Evolutionary conservation across 495 filamentous ascomycete genomes (phyloP).

Genomic region (Margaritispora aquatica): DNA sequence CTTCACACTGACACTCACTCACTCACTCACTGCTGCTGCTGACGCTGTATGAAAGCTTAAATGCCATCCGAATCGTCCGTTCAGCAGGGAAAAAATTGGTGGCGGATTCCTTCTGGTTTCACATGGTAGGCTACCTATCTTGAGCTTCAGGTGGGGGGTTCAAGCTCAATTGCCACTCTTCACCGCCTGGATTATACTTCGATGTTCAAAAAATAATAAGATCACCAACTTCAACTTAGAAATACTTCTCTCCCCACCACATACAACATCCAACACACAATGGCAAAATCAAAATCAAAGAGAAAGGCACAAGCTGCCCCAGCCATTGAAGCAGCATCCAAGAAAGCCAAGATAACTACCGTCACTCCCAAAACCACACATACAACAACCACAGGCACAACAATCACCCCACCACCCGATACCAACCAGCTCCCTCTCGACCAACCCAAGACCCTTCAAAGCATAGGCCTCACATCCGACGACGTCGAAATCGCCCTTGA

Average conservation of each 20-base stretch:
- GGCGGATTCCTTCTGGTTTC: too few species aligned
- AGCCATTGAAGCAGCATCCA: constrained; percentile 15
- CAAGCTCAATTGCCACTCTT: background rate
- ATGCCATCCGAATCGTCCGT: background rate
- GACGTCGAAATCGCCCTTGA: constrained; percentile 41
- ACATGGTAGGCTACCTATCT: too few species aligned
- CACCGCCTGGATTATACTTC: background rate
- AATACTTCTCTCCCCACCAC: background rate
- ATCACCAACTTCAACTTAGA: background rate
- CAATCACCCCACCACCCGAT: constrained; percentile 30
- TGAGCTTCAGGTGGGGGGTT: background rate
- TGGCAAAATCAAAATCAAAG: constrained; percentile 27
- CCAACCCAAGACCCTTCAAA: constrained; percentile 30
- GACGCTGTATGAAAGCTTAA: background rate
- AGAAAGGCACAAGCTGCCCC: constrained; percentile 25
- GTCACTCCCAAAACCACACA: too few species aligned
- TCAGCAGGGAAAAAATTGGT: background rate
- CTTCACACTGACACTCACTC: too few species aligned
- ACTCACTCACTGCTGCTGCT: too few species aligned
- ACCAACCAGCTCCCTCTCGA: constrained; percentile 12
- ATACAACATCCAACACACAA: constrained; percentile 1
- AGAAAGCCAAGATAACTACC: constrained; percentile 29
- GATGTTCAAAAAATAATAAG: background rate
- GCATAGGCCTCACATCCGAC: constrained; percentile 31
- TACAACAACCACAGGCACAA: too few species aligned